phyloP scores from a whole-genome alignment of 805 yeast species.

The Ogataea naganishii region DNA sequence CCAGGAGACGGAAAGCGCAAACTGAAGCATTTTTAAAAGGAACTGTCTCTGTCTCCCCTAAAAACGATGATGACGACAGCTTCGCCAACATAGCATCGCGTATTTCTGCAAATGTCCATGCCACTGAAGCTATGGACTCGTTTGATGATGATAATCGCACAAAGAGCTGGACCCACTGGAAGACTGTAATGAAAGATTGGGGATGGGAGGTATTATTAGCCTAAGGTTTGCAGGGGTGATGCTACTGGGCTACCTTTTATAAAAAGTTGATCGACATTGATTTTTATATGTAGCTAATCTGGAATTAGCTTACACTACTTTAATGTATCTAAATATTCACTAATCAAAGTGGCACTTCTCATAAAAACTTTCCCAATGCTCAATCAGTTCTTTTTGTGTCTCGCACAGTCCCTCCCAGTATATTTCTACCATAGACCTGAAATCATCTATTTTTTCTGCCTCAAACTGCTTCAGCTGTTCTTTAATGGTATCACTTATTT shows the following conservation, averaged over 20 bases:
- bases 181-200: conserved; percentile 66
- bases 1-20: conserved; percentile 19
- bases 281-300: background rate
- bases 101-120: conserved; percentile 32
- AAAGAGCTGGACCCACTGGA: conserved; percentile 54
- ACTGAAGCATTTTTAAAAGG: too few relatives aligned
- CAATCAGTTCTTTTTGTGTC: conserved; percentile 85
- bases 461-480: conserved; percentile 64
- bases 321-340: background rate
- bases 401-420: conserved; percentile 87
- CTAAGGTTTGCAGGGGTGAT: conserved; percentile 14
- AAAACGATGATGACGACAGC: conserved; percentile 3
- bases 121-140: conserved; percentile 29
- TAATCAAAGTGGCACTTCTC: conserved; percentile 32
- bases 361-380: conserved; percentile 84
- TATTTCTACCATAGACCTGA: conserved; percentile 83
- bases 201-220: conserved; percentile 66
- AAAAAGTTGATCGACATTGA: background rate
- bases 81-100: conserved; percentile 19
- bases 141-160: conserved; percentile 29
- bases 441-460: conserved; percentile 68
- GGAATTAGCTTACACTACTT: background rate
- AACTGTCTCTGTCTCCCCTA: background rate
- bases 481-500: conserved; percentile 57
- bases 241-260: too few relatives aligned